Percentiles rank a stretch among this genome's conserved stretches.
Evolutionary conservation across 140 eudicot genomes (phyloP).

Genomic region (Bidens hawaiensis): DNA sequence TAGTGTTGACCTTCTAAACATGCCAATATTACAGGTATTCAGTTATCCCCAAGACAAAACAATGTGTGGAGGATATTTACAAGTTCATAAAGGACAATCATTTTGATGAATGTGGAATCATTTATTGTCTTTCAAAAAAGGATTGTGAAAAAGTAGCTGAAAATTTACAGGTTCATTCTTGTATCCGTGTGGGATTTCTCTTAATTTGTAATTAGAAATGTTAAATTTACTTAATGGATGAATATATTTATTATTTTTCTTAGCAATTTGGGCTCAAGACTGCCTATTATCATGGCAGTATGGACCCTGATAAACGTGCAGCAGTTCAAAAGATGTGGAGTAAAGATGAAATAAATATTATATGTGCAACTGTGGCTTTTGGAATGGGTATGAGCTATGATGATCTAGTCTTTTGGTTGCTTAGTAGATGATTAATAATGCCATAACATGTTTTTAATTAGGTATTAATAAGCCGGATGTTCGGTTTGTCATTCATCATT

Average conservation of each 20-base stretch:
- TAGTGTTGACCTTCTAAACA: constrained; percentile 4
- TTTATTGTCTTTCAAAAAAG: constrained; percentile 75
- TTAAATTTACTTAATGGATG: constrained; percentile 2
- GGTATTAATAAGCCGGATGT: constrained; percentile 96
- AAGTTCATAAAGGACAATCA: constrained; percentile 62
- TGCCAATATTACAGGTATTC: constrained; percentile 47
- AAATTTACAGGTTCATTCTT: constrained; percentile 53
- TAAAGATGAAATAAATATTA: constrained; percentile 82
- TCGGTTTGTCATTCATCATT: constrained; percentile 96
- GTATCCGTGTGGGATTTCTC: background rate
- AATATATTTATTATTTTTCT: background rate
- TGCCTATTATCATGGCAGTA: constrained; percentile 83
- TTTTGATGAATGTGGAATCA: constrained; percentile 73
- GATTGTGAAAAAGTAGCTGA: constrained; percentile 80
- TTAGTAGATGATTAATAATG: constrained; percentile 9
- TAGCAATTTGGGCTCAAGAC: constrained; percentile 89
- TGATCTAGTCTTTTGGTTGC: constrained; percentile 7
- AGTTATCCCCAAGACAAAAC: constrained; percentile 70
- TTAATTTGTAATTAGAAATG: background rate
- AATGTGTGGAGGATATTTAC: constrained; percentile 87
- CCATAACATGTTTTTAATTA: constrained; percentile 35
- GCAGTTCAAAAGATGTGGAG: constrained; percentile 87
- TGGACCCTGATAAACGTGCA: constrained; percentile 81
- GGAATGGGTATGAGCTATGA: constrained; percentile 95
- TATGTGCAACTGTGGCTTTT: constrained; percentile 97